Evolutionary conservation across 2,329 filamentous ascomycete species (phyloP).

Genomic region (Trichoderma sp.): DNA sequence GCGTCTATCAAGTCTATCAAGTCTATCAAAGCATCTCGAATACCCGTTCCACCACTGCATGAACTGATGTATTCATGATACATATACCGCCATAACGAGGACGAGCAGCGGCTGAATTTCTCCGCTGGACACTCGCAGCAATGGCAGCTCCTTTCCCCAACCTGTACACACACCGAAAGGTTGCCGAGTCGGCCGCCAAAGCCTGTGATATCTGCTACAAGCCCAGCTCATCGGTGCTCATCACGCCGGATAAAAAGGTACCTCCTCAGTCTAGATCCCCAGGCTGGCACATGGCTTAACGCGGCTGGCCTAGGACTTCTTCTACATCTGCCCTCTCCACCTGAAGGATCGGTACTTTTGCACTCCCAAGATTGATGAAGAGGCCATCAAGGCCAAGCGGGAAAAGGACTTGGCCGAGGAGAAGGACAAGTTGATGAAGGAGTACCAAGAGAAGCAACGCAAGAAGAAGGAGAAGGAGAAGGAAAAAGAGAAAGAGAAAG

Average conservation of each 20-base stretch:
- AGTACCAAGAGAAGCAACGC: constrained; percentile 71
- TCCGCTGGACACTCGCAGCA: background rate
- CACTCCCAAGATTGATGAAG: constrained; percentile 68
- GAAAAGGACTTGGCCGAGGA: constrained; percentile 64
- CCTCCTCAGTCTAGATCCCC: constrained; percentile 14
- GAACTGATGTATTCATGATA: background rate
- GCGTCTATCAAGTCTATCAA: background rate
- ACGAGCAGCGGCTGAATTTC: background rate
- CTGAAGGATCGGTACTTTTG: constrained; percentile 82
- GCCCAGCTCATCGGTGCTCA: constrained; percentile 79
- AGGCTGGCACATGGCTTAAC: constrained; percentile 1
- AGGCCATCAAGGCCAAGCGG: constrained; percentile 57
- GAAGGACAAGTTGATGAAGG: constrained; percentile 64
- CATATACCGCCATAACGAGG: background rate
- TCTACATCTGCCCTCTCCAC: constrained; percentile 84
- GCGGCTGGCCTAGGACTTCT: constrained; percentile 61
- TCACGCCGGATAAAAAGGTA: constrained; percentile 87
- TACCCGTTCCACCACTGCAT: too few species aligned
- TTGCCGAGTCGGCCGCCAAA: constrained; percentile 79
- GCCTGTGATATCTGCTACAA: constrained; percentile 92
- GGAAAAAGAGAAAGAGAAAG: constrained; percentile 43
- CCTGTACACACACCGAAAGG: constrained; percentile 78
- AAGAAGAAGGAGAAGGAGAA: constrained; percentile 67
- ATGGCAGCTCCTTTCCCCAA: constrained; percentile 58
- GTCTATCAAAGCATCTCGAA: background rate